phyloP scores from a whole-genome alignment of 2,329 filamentous ascomycete species.

The Sclerotinia nivalis region DNA sequence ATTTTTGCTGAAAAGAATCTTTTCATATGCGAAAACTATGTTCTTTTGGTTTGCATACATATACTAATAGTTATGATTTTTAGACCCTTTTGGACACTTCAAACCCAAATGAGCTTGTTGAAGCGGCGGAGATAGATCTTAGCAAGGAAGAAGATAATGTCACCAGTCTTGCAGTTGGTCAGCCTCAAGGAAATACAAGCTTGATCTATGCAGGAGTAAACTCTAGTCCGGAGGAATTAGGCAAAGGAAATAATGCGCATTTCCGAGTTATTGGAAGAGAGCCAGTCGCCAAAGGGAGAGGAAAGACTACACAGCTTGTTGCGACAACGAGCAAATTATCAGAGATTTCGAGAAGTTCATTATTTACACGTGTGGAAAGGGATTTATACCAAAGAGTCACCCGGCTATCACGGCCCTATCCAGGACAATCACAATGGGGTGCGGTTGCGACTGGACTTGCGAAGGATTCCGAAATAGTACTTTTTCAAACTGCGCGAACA shows the following conservation, averaged over 20 bases:
- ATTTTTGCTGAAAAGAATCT: background rate
- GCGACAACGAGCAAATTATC: slow-evolving; percentile 46
- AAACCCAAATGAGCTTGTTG: slow-evolving; percentile 48
- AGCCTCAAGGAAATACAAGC: slow-evolving; percentile 56
- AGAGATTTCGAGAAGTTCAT: slow-evolving; percentile 53
- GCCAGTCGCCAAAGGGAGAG: slow-evolving; percentile 36
- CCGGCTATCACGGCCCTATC: slow-evolving; percentile 53
- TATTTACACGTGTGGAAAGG: slow-evolving; percentile 53
- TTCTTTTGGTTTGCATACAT: background rate
- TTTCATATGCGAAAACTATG: background rate
- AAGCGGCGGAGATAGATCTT: slow-evolving; percentile 72
- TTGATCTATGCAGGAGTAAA: slow-evolving; percentile 78
- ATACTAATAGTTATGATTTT: slow-evolving; percentile 1
- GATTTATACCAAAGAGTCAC: slow-evolving; percentile 62
- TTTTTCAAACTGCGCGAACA: slow-evolving; percentile 67
- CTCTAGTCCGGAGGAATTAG: slow-evolving; percentile 69
- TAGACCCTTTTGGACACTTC: slow-evolving; percentile 42
- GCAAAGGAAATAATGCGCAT: slow-evolving; percentile 79
- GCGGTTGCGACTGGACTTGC: slow-evolving; percentile 78
- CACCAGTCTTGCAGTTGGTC: slow-evolving; percentile 74
- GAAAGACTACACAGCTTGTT: slow-evolving; percentile 40
- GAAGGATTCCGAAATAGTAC: slow-evolving; percentile 72
- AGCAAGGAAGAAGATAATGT: slow-evolving; percentile 87
- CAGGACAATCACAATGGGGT: slow-evolving; percentile 64
- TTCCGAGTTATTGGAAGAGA: slow-evolving; percentile 72